Conservation (phyloP, 371 early-diverging fungal genomes). For the Apophysomyces variabilis region DNA sequence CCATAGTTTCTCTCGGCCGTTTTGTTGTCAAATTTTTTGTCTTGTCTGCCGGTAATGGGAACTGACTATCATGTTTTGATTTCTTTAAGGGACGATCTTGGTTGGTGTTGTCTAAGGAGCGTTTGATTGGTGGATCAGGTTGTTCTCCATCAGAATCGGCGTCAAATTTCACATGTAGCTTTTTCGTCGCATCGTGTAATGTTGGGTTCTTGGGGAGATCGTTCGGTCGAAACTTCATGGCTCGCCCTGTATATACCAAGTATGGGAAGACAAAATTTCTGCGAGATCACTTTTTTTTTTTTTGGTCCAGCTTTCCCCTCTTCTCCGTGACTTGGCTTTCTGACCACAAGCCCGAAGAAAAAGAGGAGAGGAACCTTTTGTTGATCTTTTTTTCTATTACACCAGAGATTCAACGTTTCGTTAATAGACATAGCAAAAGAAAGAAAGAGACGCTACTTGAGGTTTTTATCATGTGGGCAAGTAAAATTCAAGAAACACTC, state of each 20-base stretch:
- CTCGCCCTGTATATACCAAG: too few relatives aligned
- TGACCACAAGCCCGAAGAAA: too few relatives aligned
- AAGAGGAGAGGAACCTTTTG: too few relatives aligned
- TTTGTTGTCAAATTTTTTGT: not conserved
- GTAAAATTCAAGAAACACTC: too few relatives aligned
- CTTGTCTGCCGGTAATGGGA: not conserved
- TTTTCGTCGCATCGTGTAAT: slow-evolving; percentile 33
- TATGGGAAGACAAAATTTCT: not conserved
- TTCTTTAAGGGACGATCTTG: not conserved
- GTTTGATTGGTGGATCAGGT: slow-evolving; percentile 11
- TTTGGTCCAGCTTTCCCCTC: not conserved
- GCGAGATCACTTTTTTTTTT: not conserved
- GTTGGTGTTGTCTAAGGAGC: slow-evolving; percentile 9
- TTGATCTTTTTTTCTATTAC: too few relatives aligned
- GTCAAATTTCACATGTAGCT: slow-evolving; percentile 47
- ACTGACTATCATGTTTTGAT: not conserved
- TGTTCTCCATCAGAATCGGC: slow-evolving; percentile 17
- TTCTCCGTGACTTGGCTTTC: too few relatives aligned
- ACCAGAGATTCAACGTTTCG: too few relatives aligned
- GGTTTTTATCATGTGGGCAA: too few relatives aligned
- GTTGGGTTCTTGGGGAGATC: slow-evolving; percentile 28
- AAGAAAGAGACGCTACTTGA: too few relatives aligned
- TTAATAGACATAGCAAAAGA: too few relatives aligned
- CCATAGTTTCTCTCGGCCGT: not conserved
- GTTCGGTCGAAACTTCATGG: slow-evolving; percentile 39